A percentile compares a stretch with the other conserved stretches of the same genome.
These are phyloP conservation scores for Amanita brunnescens DNA, from an alignment of 768 basidiomycete genomes.

Conservation along the genomic window DNA sequence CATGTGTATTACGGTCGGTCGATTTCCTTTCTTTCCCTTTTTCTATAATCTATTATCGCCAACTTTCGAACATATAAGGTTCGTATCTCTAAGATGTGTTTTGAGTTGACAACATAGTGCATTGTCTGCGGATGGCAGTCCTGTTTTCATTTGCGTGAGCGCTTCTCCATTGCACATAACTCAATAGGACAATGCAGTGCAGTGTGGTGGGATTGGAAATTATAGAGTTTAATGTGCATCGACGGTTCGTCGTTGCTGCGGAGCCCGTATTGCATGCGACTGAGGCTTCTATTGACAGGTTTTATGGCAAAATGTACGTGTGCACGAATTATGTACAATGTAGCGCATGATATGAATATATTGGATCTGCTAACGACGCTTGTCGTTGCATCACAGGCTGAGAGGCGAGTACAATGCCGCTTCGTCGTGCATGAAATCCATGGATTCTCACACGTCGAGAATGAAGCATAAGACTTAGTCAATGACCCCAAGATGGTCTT, in stretches of 20 bases:
- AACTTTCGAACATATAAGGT: slow-evolving; percentile 1
- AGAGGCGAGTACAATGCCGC: no score
- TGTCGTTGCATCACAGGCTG: no score
- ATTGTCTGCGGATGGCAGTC: background rate
- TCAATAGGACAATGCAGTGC: background rate
- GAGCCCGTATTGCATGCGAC: background rate
- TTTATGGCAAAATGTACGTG: background rate
- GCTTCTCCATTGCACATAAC: background rate
- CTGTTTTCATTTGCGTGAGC: background rate
- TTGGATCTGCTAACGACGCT: no score
- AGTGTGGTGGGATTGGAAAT: background rate
- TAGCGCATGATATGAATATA: no score
- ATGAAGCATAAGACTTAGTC: no score
- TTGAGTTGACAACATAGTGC: slow-evolving; percentile 4
- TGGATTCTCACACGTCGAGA: no score
- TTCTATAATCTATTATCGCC: background rate
- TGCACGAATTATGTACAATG: no score
- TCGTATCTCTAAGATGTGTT: background rate
- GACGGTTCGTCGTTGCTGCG: slow-evolving; percentile 3
- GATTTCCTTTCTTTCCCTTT: background rate
- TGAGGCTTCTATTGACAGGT: slow-evolving; percentile 1
- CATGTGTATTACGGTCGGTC: slow-evolving; percentile 8
- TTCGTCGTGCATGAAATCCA: no score
- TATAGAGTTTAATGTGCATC: background rate
- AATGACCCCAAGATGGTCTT: slow-evolving; percentile 93